These are phyloP conservation scores for Pinus taeda DNA, from an alignment of 75 land plant species.

Conservation along the genomic window DNA sequence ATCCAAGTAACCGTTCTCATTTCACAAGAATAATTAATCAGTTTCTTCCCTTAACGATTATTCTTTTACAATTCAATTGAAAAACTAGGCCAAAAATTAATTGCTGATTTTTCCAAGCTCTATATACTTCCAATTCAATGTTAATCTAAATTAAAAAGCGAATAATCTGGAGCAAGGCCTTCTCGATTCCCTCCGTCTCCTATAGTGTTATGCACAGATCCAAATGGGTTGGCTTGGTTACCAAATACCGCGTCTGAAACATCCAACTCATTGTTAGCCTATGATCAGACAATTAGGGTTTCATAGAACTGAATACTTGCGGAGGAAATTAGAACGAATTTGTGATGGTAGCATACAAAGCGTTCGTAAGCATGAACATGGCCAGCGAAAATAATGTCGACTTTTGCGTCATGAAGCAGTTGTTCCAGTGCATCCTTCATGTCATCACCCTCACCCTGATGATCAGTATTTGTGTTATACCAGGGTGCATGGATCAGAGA, in stretches of 20 bases:
- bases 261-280: not conserved
- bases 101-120: no score
- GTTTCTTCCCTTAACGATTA: no score
- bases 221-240: conserved; percentile 43
- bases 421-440: conserved; percentile 44
- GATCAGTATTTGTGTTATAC: conserved; percentile 46
- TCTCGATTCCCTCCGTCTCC: conserved; percentile 92
- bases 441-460: conserved; percentile 44
- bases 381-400: conserved; percentile 37
- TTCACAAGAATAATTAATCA: no score
- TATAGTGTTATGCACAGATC: conserved; percentile 69
- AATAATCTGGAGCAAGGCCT: conserved; percentile 62
- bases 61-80: no score
- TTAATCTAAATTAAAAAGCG: no score
- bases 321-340: no score
- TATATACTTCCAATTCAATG: no score
- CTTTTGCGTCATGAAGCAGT: conserved; percentile 18
- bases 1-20: conserved; percentile 38
- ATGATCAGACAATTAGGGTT: not conserved
- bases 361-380: conserved; percentile 66
- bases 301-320: no score
- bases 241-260: conserved; percentile 53
- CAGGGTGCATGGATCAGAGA: conserved; percentile 51
- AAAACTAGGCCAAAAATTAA: no score
- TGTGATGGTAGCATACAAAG: conserved; percentile 14